Base-by-base conservation (phyloP, 2,329 filamentous ascomycete genomes). In the Seiridium unicorne region DNA sequence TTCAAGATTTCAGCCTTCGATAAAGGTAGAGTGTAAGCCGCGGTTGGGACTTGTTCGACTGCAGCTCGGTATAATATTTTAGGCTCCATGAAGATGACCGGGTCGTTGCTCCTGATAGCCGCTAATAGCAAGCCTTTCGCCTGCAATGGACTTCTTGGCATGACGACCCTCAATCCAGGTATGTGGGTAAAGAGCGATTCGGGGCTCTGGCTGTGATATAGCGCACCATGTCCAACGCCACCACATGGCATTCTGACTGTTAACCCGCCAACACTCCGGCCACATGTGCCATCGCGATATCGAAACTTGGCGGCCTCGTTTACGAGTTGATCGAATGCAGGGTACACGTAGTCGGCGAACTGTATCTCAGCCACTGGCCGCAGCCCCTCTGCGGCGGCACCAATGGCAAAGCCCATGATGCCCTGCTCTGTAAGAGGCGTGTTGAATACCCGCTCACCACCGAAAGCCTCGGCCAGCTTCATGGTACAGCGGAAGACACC, bases 401-500 rank as follows among this genome's bases (percentile, higher is more conserved):
- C 95, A 66, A 98, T 93, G 9, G 89, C 95, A 71, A 98, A 98
- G 0, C 95, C 95, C 61, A 96, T 84, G 65, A 99, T 94, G 1
- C 94, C 95, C 76, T 98, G 95, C 73, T 99, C 95, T 40, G 89
- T 92, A 66, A 99, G 77, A 0, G 95, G 95, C 18, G 93, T 98
- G 76, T 99, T 98, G 82, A 99, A 99, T 40, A 99, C 93, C 60
- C 95, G 84, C 60, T 95, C 90, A 2, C 86, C 84, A 7, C 95
- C 95, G 73, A 95, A 96, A 59, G 92, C 92, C 63, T 93, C 90
- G 38, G 92, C 88, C 13, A 99, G 83, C 68, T 93, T 92, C 87
- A 95, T 94, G 38, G 92, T 94, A 76, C 93, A 97, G 60, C 95
- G 86, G 72, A 99, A 99, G 13, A 99, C 95, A 58, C 95, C 95